Percentiles rank a stretch among this genome's conserved stretches.
phyloP scores from a whole-genome alignment of 2,329 filamentous ascomycete genomes.

The Scytalidium lignicola region DNA sequence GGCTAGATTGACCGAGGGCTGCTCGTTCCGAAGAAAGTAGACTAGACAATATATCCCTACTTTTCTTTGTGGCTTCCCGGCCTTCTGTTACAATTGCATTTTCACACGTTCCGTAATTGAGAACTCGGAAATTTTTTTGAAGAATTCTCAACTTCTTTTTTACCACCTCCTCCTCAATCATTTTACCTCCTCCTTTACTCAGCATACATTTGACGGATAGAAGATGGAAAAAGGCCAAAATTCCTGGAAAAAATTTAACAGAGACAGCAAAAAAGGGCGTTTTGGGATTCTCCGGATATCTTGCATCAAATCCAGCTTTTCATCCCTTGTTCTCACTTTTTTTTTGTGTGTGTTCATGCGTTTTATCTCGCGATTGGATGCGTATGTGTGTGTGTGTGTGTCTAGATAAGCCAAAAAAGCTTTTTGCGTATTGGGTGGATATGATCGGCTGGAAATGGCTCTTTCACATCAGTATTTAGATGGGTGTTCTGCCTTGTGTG shows the following conservation, averaged over 20 bases:
- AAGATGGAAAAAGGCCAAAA: conserved; percentile 62
- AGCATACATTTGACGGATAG: conserved; percentile 59
- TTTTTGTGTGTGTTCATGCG: conserved; percentile 7
- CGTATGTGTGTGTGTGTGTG: conserved; percentile 21
- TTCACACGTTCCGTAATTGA: conserved; percentile 20
- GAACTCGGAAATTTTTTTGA: conserved; percentile 22
- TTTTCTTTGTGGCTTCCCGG: conserved; percentile 31
- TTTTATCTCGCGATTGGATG: conserved; percentile 6
- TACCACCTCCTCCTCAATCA: too few species aligned
- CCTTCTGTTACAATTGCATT: conserved; percentile 17
- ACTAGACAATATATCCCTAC: conserved; percentile 40
- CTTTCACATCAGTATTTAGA: conserved; percentile 51
- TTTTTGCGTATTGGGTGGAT: conserved; percentile 47
- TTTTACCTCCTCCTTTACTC: conserved; percentile 23
- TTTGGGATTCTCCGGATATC: conserved; percentile 74
- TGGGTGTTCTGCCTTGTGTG: conserved; percentile 23
- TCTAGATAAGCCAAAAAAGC: conserved; percentile 26
- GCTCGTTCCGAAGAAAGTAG: conserved; percentile 99
- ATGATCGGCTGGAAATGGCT: conserved; percentile 46
- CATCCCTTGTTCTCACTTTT: conserved; percentile 35
- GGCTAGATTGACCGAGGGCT: conserved; percentile 97
- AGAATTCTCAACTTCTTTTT: conserved; percentile 15
- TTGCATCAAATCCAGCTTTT: conserved; percentile 53
- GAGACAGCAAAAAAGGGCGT: conserved; percentile 55
- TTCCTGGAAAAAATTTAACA: conserved; percentile 37